These are phyloP conservation scores for Miscanthus lutarioriparius DNA, from an alignment of 176 grass and related monocot genomes.

Conservation along the genomic window DNA sequence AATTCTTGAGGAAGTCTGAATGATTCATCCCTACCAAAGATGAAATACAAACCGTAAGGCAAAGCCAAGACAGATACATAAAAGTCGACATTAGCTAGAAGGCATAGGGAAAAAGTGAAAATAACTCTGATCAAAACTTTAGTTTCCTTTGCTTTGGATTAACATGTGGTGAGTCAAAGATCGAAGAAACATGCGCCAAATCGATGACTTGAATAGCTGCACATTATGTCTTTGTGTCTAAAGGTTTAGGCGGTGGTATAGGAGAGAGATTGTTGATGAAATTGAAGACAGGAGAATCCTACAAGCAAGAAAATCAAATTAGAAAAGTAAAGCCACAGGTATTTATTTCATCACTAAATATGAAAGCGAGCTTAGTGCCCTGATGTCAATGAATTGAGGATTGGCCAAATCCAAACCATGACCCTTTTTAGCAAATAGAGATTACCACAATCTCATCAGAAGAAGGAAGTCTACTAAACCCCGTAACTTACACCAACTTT, in stretches of 20 bases:
- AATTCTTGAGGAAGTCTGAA: slow-evolving; percentile 44
- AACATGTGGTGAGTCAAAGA: slow-evolving; percentile 68
- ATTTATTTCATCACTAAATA: not conserved
- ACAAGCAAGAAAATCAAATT: slow-evolving; percentile 26
- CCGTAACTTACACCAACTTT: not conserved
- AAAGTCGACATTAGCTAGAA: not conserved
- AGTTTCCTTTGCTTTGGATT: slow-evolving; percentile 54
- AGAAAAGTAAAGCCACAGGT: not conserved
- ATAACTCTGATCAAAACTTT: slow-evolving; percentile 50
- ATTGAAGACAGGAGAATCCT: slow-evolving; percentile 80
- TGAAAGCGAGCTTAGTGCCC: not conserved
- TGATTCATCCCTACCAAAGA: slow-evolving; percentile 48
- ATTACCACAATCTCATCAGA: not conserved
- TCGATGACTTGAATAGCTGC: slow-evolving; percentile 60
- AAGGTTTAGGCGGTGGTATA: slow-evolving; percentile 55
- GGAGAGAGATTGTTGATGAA: slow-evolving; percentile 74
- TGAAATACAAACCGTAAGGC: slow-evolving; percentile 22
- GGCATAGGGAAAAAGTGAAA: not conserved
- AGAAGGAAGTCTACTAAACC: not conserved
- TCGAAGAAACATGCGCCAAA: slow-evolving; percentile 60
- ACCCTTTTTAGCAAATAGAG: not conserved
- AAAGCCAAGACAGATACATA: not conserved
- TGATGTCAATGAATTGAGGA: not conserved
- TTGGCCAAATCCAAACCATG: not conserved
- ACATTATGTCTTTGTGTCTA: slow-evolving; percentile 43